Evolutionary conservation across 2,329 filamentous ascomycete genomes (phyloP).

Genomic region (Rugonectria rugulosa): DNA sequence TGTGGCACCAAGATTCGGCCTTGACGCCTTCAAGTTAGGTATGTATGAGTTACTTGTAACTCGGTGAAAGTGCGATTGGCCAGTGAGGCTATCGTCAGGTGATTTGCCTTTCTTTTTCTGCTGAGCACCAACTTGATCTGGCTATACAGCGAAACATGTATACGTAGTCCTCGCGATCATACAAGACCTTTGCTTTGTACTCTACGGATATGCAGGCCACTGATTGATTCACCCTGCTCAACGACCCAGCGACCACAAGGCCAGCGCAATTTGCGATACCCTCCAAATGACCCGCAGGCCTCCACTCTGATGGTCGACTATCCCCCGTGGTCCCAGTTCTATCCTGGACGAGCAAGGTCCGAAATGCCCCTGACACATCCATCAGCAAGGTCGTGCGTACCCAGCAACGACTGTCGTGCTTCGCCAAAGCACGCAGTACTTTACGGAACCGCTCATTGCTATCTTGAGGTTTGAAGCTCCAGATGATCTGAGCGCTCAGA

Average conservation of each 20-base stretch:
- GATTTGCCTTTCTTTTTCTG: too few relatives aligned
- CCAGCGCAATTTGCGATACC: conserved; percentile 36
- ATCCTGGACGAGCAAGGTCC: conserved; percentile 4
- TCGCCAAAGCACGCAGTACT: background rate
- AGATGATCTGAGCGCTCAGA: too few relatives aligned
- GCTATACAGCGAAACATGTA: too few relatives aligned
- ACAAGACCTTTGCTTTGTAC: too few relatives aligned
- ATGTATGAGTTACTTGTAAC: background rate
- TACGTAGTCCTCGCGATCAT: too few relatives aligned
- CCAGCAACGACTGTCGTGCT: conserved; percentile 4
- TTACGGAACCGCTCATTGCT: background rate
- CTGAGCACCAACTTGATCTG: too few relatives aligned
- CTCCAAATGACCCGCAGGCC: conserved; percentile 29
- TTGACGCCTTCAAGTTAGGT: conserved; percentile 3
- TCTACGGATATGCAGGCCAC: too few relatives aligned
- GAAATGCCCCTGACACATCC: conserved; percentile 4
- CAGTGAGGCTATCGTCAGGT: background rate
- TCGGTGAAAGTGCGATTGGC: background rate
- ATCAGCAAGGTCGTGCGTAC: conserved; percentile 14
- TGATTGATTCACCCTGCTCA: too few relatives aligned
- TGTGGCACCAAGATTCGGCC: conserved; percentile 23
- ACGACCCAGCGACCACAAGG: conserved; percentile 10
- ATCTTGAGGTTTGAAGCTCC: conserved; percentile 7
- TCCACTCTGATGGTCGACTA: conserved; percentile 27
- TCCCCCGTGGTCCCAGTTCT: conserved; percentile 14